These are phyloP conservation scores for Penicillium lagena DNA, from an alignment of 495 filamentous ascomycete species.

Conservation along the genomic window DNA sequence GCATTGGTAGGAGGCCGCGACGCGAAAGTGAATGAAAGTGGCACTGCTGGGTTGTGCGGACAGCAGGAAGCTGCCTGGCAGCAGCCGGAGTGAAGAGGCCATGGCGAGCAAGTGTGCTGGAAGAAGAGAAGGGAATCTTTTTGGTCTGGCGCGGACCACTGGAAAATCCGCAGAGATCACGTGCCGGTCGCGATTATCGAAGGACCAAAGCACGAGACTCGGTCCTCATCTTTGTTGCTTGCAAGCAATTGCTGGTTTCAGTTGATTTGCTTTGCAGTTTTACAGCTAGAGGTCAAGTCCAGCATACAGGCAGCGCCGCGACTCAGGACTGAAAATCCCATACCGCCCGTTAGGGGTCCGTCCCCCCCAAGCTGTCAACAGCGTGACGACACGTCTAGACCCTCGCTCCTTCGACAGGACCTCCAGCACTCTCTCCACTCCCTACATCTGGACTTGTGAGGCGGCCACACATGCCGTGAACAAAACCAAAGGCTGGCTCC, in stretches of 20 bases:
- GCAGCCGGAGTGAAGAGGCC: constrained; percentile 30
- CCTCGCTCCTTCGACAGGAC: neutral
- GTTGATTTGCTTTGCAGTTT: too few relatives aligned
- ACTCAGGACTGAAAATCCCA: too few relatives aligned
- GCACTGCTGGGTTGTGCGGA: constrained; percentile 8
- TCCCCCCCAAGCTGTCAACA: neutral
- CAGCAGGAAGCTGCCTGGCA: constrained; percentile 11
- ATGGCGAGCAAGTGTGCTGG: constrained; percentile 15
- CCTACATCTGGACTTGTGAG: constrained; percentile 10
- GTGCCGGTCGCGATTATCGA: constrained; percentile 2
- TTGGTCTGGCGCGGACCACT: constrained; percentile 2
- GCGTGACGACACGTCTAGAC: constrained; percentile 4
- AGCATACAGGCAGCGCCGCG: too few relatives aligned
- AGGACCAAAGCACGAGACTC: too few relatives aligned
- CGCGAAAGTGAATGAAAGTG: constrained; percentile 6
- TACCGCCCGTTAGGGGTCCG: too few relatives aligned
- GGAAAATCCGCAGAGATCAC: constrained; percentile 25
- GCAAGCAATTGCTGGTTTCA: too few relatives aligned
- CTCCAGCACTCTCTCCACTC: constrained; percentile 1
- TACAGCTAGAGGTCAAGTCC: too few relatives aligned
- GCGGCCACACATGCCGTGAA: constrained; percentile 37
- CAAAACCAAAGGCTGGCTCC: constrained; percentile 37
- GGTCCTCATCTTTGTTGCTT: too few relatives aligned
- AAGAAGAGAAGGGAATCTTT: constrained; percentile 3
- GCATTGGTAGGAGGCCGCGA: constrained; percentile 19